A percentile compares a stretch with the other conserved stretches of the same genome.
phyloP scores from a whole-genome alignment of 371 early-diverging fungal species.

The Rhizopus delemar region DNA sequence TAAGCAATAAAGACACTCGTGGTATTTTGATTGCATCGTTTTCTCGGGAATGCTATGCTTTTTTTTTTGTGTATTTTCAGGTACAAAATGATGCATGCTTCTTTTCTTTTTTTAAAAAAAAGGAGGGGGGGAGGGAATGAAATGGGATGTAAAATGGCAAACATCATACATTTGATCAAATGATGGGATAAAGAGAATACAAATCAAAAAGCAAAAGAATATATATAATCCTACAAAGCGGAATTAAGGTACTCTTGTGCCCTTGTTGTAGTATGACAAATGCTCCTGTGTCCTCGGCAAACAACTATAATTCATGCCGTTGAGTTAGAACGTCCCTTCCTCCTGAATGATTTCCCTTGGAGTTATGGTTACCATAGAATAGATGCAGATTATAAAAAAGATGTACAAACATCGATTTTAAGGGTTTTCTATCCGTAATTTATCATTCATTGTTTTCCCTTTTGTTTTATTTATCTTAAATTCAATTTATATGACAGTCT shows the following conservation, averaged over 20 bases:
- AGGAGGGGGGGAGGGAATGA: not conserved
- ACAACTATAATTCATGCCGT: conserved; percentile 1
- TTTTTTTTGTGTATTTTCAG: not conserved
- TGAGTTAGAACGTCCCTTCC: not conserved
- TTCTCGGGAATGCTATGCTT: not conserved
- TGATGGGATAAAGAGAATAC: not conserved
- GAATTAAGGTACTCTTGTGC: no score
- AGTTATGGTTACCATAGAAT: not conserved
- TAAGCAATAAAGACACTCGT: not conserved
- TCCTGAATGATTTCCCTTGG: not conserved
- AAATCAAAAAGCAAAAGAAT: not conserved
- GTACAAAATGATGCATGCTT: not conserved
- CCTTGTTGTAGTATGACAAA: not conserved
- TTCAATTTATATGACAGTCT: no score
- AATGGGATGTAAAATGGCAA: not conserved
- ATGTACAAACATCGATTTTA: no score
- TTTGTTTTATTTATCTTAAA: no score
- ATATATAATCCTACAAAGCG: not conserved
- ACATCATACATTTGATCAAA: not conserved
- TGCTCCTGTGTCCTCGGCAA: not conserved
- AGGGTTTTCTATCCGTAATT: no score
- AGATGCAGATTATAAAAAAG: not conserved
- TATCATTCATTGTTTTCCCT: no score
- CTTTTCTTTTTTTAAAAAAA: not conserved
- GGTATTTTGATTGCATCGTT: conserved; percentile 3